Conservation (phyloP, 73 alveolate genomes). For the Paramecium caudatum region DNA sequence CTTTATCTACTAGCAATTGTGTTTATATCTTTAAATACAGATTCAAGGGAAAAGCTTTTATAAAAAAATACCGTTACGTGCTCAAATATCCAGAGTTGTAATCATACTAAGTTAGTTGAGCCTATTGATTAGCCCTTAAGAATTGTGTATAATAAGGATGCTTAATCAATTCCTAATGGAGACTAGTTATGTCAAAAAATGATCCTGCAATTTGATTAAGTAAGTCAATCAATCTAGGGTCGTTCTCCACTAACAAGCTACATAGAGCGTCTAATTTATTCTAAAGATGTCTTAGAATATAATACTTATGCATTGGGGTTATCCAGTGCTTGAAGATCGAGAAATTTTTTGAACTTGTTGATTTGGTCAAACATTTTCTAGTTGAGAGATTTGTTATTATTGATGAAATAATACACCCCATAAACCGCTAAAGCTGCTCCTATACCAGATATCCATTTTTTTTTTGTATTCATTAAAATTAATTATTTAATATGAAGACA, state of each 20-base stretch:
- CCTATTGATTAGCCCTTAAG: not conserved
- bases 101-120: not conserved
- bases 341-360: not conserved
- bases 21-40: not conserved
- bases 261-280: too few relatives aligned
- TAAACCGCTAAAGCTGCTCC: conserved; percentile 36
- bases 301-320: not conserved
- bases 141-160: conserved; percentile 28
- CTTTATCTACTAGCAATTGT: not conserved
- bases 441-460: conserved; percentile 15
- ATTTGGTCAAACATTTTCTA: conserved; percentile 13
- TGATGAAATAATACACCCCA: not conserved
- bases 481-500: conserved; percentile 37
- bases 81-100: conserved; percentile 20
- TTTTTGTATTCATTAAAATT: conserved; percentile 57
- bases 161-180: not conserved
- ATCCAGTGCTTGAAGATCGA: not conserved
- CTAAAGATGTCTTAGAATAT: not conserved
- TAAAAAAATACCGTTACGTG: not conserved
- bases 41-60: conserved; percentile 19
- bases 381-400: conserved; percentile 3
- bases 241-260: too few relatives aligned
- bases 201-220: not conserved
- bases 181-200: conserved; percentile 30
- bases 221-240: not conserved